These are phyloP conservation scores for Hyaloscypha hepaticicola DNA, from an alignment of 495 filamentous ascomycete species.

Conservation along the genomic window DNA sequence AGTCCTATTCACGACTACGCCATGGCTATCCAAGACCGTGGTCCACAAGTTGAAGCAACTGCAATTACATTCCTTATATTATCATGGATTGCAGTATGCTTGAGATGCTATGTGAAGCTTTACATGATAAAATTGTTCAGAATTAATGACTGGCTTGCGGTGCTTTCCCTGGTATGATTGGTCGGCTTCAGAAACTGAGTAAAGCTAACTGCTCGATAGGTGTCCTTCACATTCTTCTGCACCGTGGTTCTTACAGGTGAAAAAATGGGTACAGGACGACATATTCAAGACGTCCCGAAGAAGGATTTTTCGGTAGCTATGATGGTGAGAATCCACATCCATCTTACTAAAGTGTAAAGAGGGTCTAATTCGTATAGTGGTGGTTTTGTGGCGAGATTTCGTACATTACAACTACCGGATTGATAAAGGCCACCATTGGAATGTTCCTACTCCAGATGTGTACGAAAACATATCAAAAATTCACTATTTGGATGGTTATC, in stretches of 20 bases:
- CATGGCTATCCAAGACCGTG: slow-evolving; percentile 17
- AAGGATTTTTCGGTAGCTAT: slow-evolving; percentile 12
- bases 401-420: too few relatives aligned
- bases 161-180: not conserved
- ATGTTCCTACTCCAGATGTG: too few relatives aligned
- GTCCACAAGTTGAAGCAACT: slow-evolving; percentile 16
- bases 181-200: not conserved
- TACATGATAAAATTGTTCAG: too few relatives aligned
- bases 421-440: too few relatives aligned
- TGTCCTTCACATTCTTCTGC: too few relatives aligned
- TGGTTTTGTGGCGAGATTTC: too few relatives aligned
- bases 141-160: too few relatives aligned
- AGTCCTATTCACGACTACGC: too few relatives aligned
- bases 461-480: too few relatives aligned
- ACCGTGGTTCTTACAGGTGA: too few relatives aligned
- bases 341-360: not conserved
- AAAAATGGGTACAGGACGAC: not conserved
- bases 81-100: slow-evolving; percentile 59
- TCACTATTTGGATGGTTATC: too few relatives aligned
- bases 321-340: slow-evolving; percentile 1
- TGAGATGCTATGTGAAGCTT: slow-evolving; percentile 42
- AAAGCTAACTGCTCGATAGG: not conserved
- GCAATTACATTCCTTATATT: slow-evolving; percentile 40
- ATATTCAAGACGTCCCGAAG: not conserved
- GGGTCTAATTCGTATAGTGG: not conserved